Evolutionary conservation across 192 early-diverging fungal species (phyloP), one percentile per base, ranked within the genome.

Genomic region (Borealophlyctis nickersoniae): DNA sequence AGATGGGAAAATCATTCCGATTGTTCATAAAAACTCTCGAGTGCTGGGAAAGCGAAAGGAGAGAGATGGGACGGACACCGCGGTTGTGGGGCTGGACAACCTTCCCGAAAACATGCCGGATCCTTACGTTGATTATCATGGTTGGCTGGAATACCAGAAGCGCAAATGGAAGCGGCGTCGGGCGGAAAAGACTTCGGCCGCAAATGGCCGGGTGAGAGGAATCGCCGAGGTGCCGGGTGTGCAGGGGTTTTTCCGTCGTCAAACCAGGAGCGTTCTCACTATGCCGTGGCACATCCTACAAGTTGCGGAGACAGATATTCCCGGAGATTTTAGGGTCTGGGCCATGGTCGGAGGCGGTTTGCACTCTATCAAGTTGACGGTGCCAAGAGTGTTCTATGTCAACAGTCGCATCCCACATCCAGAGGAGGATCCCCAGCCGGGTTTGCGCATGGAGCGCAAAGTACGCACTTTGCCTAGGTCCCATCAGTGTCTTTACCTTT

Each of bases 251-350:
- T 91, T 97, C 70, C 71, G 81, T 52, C 77, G 77, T 30, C 87
- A 92, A 52, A 84, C 87, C 5, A 70, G 74, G 34, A 80, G 82
- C 19, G 77, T 96, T 28, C 63, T 88, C 22, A 79, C 75, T 23
- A 77, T 79, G 22, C 49, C 77, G 2, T 96, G 94, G 94, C 85
- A 96, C 60, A 80, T 99, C 13, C 51, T 99, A 23, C 92, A 95
- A 62, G 88, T 96, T 62, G 80, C 78, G 2, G 89, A 87, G 45
- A 92, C 91, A 4, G 91, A 95, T 36, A 82, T 66, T 1, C 88
- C 87, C 3, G 96, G 96, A 23, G 89, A 92, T 71, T 93, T 93
- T 55, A 77, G 77, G n/a, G 79, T 94, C 13, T 99, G 94, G 94
- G 82, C 89, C 13, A 58, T 91, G 27, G 79, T 90, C 5, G 79